A percentile compares a stretch with the other conserved stretches of the same genome.
Evolutionary conservation across 345 rosid species (phyloP).

Genomic region (Salix arbutifolia): DNA sequence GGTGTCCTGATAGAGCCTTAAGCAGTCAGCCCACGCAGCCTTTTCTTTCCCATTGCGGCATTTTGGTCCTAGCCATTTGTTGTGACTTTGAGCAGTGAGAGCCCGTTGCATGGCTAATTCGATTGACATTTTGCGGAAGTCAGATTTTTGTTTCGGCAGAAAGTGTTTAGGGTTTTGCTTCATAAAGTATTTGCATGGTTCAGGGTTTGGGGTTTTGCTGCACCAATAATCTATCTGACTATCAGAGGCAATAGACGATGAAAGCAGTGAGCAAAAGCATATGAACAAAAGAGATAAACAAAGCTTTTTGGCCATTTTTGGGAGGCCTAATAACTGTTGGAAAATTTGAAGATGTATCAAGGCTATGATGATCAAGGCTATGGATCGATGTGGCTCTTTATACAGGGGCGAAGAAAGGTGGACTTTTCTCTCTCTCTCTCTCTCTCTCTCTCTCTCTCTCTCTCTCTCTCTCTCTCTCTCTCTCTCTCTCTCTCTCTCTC

Average conservation of each 20-base stretch:
- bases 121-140: slow-evolving; percentile 44
- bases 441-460: too few species aligned
- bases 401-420: background rate
- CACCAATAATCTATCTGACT: slow-evolving; percentile 57
- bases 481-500: too few species aligned
- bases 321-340: background rate
- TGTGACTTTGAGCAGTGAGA: slow-evolving; percentile 39
- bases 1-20: slow-evolving; percentile 50
- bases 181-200: slow-evolving; percentile 57
- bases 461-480: too few species aligned
- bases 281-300: background rate
- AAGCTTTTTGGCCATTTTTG: slow-evolving; percentile 21
- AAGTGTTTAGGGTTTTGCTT: slow-evolving; percentile 19
- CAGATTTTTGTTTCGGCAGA: slow-evolving; percentile 36
- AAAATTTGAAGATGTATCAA: background rate
- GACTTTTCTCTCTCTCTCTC: background rate
- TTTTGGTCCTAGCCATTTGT: slow-evolving; percentile 46
- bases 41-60: slow-evolving; percentile 54
- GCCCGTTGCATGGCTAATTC: slow-evolving; percentile 57
- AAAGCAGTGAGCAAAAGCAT: slow-evolving; percentile 13
- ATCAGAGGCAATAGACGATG: slow-evolving; percentile 15
- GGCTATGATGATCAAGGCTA: background rate
- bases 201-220: slow-evolving; percentile 62
- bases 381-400: background rate
- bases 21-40: slow-evolving; percentile 82